A percentile compares a stretch with the other conserved stretches of the same genome.
Evolutionary conservation across 768 basidiomycete species (phyloP).

Genomic region (Lentinula lateritia): DNA sequence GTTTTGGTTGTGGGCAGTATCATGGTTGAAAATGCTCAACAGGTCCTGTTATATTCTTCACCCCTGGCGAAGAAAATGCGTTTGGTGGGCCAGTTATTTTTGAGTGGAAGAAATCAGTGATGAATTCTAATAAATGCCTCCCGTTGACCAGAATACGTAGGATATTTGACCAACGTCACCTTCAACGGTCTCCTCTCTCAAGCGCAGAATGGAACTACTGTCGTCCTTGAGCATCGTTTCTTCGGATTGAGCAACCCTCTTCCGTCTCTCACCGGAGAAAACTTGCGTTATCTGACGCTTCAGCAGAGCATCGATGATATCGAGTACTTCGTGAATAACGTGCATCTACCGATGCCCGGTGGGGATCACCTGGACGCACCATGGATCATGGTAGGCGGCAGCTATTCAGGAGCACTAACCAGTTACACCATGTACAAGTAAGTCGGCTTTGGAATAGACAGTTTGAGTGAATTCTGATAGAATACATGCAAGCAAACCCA

Average conservation of each 20-base stretch:
- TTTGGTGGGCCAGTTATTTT: conserved; percentile 25
- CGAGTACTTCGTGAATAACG: conserved; percentile 64
- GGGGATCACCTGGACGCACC: conserved; percentile 52
- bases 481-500: conserved; percentile 40
- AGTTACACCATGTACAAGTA: conserved; percentile 70
- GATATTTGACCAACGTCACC: conserved; percentile 60
- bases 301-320: conserved; percentile 74
- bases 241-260: conserved; percentile 73
- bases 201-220: conserved; percentile 55
- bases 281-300: conserved; percentile 56
- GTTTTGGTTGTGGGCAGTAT: no score
- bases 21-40: conserved; percentile 16
- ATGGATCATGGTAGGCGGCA: conserved; percentile 27
- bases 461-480: background rate
- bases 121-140: conserved; percentile 3
- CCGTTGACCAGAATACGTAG: conserved; percentile 28
- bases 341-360: conserved; percentile 59
- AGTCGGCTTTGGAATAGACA: conserved; percentile 11
- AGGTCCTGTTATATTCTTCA: conserved; percentile 58
- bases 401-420: conserved; percentile 33
- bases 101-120: background rate
- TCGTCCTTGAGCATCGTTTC: conserved; percentile 70
- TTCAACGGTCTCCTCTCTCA: conserved; percentile 63
- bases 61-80: conserved; percentile 62
- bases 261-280: conserved; percentile 51